A percentile compares a stretch with the other conserved stretches of the same genome.
These are phyloP conservation scores for Fonsecaea monophora DNA, from an alignment of 2,329 filamentous ascomycete species.

Conservation along the genomic window DNA sequence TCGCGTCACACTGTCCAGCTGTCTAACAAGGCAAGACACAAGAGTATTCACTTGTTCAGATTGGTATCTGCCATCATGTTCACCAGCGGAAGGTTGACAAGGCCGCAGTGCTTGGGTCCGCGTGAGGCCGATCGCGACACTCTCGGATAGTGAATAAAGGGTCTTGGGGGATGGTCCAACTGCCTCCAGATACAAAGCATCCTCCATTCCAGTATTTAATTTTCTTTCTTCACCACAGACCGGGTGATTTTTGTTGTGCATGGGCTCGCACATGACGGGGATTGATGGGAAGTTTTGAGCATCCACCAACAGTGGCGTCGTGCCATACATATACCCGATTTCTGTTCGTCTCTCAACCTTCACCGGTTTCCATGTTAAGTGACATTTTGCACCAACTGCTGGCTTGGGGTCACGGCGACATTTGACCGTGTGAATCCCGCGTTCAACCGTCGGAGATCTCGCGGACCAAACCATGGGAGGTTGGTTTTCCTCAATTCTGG, in stretches of 20 bases:
- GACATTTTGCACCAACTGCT: background rate
- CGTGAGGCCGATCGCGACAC: background rate
- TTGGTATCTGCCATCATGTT: background rate
- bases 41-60: background rate
- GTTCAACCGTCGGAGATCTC: background rate
- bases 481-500: background rate
- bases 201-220: background rate
- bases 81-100: background rate
- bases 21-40: background rate
- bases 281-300: background rate
- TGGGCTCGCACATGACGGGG: background rate
- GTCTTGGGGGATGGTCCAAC: background rate
- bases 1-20: background rate
- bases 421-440: background rate
- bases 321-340: background rate
- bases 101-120: background rate
- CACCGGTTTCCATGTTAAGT: background rate
- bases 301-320: background rate
- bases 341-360: background rate
- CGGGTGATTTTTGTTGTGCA: background rate
- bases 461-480: background rate
- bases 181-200: background rate
- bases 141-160: background rate
- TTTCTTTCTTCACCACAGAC: background rate
- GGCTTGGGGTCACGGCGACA: background rate